These are phyloP conservation scores for Protea cynaroides DNA, from an alignment of 164 flowering plant genomes.

Conservation along the genomic window DNA sequence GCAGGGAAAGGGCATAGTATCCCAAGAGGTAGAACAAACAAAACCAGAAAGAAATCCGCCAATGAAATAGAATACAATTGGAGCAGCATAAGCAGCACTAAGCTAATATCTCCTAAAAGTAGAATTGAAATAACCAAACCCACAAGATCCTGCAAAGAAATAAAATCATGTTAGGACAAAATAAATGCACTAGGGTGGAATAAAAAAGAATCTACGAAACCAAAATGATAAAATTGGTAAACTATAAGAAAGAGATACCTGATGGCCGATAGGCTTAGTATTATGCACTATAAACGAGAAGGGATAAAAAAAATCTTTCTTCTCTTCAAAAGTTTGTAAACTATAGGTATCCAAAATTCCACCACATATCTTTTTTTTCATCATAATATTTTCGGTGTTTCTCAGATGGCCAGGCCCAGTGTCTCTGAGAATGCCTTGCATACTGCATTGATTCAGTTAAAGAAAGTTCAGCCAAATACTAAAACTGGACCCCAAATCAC, in stretches of 20 bases:
- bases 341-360: conserved; percentile 53
- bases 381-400: conserved; percentile 29
- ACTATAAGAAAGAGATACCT: conserved; percentile 41
- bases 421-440: too few species aligned
- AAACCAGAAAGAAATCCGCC: conserved; percentile 52
- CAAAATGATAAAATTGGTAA: background rate
- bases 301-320: conserved; percentile 55
- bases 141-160: conserved; percentile 79
- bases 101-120: conserved; percentile 82
- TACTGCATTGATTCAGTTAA: conserved; percentile 17
- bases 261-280: conserved; percentile 95
- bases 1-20: conserved; percentile 85
- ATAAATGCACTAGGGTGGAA: background rate
- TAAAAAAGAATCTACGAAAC: too few species aligned
- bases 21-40: conserved; percentile 76
- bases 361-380: conserved; percentile 38
- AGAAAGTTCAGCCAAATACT: background rate
- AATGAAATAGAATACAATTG: conserved; percentile 84
- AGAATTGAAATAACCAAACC: conserved; percentile 81
- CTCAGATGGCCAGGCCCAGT: conserved; percentile 23
- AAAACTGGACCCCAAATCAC: too few species aligned
- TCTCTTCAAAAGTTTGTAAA: conserved; percentile 63
- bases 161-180: background rate
- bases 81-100: conserved; percentile 75
- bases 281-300: conserved; percentile 75